These are phyloP conservation scores for Monilinia vaccinii-corymbosi DNA, from an alignment of 2,329 filamentous ascomycete species.

Conservation along the genomic window DNA sequence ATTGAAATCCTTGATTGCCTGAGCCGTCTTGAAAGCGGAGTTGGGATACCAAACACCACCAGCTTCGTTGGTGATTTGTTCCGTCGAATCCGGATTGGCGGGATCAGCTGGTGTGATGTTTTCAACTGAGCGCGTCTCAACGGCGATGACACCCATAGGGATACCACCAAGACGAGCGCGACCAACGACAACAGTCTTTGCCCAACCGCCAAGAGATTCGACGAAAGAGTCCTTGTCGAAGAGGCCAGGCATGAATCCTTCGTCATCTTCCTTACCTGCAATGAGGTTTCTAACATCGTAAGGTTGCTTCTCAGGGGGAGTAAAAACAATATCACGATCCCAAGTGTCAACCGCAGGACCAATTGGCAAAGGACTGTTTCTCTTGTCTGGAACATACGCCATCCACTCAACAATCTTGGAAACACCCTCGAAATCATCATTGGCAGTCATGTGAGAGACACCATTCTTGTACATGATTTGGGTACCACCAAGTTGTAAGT, in stretches of 20 bases:
- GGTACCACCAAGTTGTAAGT: slow-evolving; percentile 98
- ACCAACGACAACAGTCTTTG: slow-evolving; percentile 90
- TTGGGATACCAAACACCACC: slow-evolving; percentile 99
- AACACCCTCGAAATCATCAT: slow-evolving; percentile 95
- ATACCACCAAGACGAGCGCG: slow-evolving; percentile 95
- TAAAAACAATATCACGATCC: slow-evolving; percentile 86
- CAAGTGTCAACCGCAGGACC: slow-evolving; percentile 75
- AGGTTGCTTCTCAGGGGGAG: slow-evolving; percentile 65
- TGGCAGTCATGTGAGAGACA: slow-evolving; percentile 97
- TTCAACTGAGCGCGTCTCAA: slow-evolving; percentile 92
- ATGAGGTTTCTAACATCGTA: slow-evolving; percentile 96
- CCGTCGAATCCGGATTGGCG: slow-evolving; percentile 95
- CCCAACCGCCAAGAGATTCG: slow-evolving; percentile 94
- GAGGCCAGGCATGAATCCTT: slow-evolving; percentile 76
- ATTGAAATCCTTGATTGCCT: slow-evolving; percentile 99
- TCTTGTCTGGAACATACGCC: slow-evolving; percentile 94
- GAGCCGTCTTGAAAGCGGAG: slow-evolving; percentile 98
- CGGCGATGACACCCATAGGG: slow-evolving; percentile 94
- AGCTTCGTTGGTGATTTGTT: slow-evolving; percentile 88
- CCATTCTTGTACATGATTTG: slow-evolving; percentile 99
- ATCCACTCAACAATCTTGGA: slow-evolving; percentile 98
- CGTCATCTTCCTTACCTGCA: slow-evolving; percentile 70
- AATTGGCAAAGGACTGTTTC: slow-evolving; percentile 87
- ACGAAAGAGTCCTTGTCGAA: slow-evolving; percentile 97
- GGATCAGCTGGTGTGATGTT: slow-evolving; percentile 95